Conservation (phyloP, 2,329 filamentous ascomycete genomes). For the Chrysoporthe austroafricana region DNA sequence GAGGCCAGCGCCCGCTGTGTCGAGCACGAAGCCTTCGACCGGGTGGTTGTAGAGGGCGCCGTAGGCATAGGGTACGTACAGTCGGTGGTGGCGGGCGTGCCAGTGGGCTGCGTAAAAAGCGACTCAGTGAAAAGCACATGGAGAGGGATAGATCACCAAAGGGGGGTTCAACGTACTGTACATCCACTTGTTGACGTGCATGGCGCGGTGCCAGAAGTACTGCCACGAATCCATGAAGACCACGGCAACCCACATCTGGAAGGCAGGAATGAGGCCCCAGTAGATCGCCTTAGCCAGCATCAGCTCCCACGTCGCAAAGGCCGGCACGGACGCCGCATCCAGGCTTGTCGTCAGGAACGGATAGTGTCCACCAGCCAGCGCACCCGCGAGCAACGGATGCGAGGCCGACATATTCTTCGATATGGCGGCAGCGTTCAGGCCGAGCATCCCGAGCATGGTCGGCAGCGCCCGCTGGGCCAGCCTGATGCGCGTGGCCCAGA, state of each 20-base stretch:
- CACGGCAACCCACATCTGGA: constrained; percentile 78
- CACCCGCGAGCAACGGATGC: constrained; percentile 75
- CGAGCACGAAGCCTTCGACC: constrained; percentile 89
- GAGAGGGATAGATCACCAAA: no score
- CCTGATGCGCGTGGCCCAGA: constrained; percentile 85
- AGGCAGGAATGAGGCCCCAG: constrained; percentile 71
- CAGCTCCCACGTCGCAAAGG: constrained; percentile 86
- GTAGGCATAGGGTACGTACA: constrained; percentile 97
- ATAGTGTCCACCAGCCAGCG: constrained; percentile 80
- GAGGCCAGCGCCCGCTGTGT: constrained; percentile 84
- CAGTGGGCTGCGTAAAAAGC: constrained; percentile 66
- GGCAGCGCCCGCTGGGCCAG: constrained; percentile 80
- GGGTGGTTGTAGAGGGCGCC: constrained; percentile 97
- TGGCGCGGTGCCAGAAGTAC: constrained; percentile 93
- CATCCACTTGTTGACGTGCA: constrained; percentile 97
- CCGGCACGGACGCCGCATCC: constrained; percentile 59
- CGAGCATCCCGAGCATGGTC: constrained; percentile 68
- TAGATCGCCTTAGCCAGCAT: constrained; percentile 76
- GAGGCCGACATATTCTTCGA: constrained; percentile 74
- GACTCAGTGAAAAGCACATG: constrained; percentile 29
- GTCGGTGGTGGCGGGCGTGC: constrained; percentile 92
- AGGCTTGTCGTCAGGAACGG: constrained; percentile 68
- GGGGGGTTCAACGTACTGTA: constrained; percentile 69
- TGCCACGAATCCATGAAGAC: constrained; percentile 93
- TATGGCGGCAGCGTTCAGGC: constrained; percentile 75